These are phyloP conservation scores for Candida arabinofermentans DNA, from an alignment of 805 yeast species.

Conservation along the genomic window DNA sequence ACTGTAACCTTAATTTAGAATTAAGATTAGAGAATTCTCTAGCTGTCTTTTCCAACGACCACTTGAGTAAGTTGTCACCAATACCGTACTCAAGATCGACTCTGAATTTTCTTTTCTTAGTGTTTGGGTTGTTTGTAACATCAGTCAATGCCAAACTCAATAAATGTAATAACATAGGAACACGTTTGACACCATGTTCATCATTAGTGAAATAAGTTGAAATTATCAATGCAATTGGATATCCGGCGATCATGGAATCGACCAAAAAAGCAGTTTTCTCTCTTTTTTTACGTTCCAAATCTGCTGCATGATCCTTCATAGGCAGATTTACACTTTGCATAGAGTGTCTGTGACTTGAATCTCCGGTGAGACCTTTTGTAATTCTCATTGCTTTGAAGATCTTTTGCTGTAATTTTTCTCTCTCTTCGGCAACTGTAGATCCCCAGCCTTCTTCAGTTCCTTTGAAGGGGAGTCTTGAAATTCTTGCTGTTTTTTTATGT, in stretches of 20 bases:
- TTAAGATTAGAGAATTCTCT: slow-evolving; percentile 73
- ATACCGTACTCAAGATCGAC: slow-evolving; percentile 89
- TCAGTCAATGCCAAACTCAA: slow-evolving; percentile 62
- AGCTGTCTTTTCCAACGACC: slow-evolving; percentile 73
- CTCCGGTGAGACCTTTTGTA: slow-evolving; percentile 7
- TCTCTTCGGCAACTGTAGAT: slow-evolving; percentile 10
- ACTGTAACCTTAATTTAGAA: slow-evolving; percentile 55
- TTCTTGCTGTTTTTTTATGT: slow-evolving; percentile 1
- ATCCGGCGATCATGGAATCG: slow-evolving; percentile 55
- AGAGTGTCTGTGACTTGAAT: slow-evolving; percentile 8
- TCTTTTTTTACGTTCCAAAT: slow-evolving; percentile 23
- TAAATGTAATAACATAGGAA: slow-evolving; percentile 76
- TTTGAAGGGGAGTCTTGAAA: slow-evolving; percentile 17
- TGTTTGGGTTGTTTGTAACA: slow-evolving; percentile 35
- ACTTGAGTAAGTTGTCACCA: slow-evolving; percentile 69
- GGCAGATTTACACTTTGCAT: slow-evolving; percentile 5
- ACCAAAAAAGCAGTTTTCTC: slow-evolving; percentile 33
- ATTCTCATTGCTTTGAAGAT: slow-evolving; percentile 18
- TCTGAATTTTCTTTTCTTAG: slow-evolving; percentile 45
- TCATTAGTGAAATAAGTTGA: slow-evolving; percentile 75
- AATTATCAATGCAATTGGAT: slow-evolving; percentile 70
- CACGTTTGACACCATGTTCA: slow-evolving; percentile 70
- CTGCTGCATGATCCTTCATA: slow-evolving; percentile 13
- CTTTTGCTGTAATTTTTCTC: slow-evolving; percentile 15
- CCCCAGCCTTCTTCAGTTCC: slow-evolving; percentile 1